These are phyloP conservation scores for Climacium dendroides DNA, from an alignment of 225 moss, liverwort and hornwort genomes.

Conservation along the genomic window DNA sequence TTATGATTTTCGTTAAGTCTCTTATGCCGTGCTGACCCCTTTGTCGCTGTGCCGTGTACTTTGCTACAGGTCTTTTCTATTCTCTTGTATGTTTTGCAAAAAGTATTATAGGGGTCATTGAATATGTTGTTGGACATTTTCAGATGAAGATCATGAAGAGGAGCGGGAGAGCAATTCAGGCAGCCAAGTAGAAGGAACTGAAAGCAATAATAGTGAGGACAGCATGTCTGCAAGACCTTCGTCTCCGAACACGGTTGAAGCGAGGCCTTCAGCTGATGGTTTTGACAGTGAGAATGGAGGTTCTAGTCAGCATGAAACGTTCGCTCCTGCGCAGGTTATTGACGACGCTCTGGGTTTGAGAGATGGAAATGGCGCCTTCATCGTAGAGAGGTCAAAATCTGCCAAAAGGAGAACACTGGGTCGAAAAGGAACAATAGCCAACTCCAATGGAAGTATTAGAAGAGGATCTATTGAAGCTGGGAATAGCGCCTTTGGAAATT, in stretches of 20 bases:
- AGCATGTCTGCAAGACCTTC: constrained; percentile 84
- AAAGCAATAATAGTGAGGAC: constrained; percentile 65
- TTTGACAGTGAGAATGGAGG: constrained; percentile 52
- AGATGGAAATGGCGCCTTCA: constrained; percentile 93
- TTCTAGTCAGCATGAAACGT: constrained; percentile 46
- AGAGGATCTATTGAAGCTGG: constrained; percentile 38
- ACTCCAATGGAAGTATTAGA: constrained; percentile 35
- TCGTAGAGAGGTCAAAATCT: constrained; percentile 87
- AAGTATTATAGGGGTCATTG: not conserved
- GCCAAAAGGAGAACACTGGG: constrained; percentile 63
- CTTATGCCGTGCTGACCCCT: not conserved
- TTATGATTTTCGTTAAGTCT: not conserved
- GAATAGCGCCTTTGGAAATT: constrained; percentile 10
- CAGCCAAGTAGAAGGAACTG: constrained; percentile 65
- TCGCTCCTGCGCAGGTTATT: constrained; percentile 60
- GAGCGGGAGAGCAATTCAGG: constrained; percentile 61
- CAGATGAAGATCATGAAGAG: constrained; percentile 46
- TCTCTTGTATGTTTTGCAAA: not conserved
- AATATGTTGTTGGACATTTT: not conserved
- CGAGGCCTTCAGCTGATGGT: constrained; percentile 91
- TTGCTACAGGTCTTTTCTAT: not conserved
- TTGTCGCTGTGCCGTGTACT: not conserved
- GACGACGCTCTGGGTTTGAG: constrained; percentile 76
- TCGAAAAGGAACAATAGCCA: constrained; percentile 36
- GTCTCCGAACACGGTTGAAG: constrained; percentile 90